phyloP scores from a whole-genome alignment of 1,284 basidiomycete species.

The Abortiporus biennis region DNA sequence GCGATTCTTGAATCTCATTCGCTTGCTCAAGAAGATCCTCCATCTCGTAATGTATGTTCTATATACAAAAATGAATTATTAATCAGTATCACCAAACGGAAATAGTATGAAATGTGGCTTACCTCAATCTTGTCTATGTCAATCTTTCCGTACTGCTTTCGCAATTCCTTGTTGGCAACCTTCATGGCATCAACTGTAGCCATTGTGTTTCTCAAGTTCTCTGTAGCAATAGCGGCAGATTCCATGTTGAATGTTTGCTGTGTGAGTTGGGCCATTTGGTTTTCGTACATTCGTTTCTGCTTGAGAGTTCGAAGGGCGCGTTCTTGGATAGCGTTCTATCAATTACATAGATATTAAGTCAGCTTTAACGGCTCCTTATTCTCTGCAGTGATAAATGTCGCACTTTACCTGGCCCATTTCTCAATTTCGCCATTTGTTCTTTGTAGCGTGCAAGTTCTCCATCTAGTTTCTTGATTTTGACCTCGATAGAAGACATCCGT shows the following conservation, averaged over 20 bases:
- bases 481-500: conserved; percentile 87
- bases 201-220: conserved; percentile 99
- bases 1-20: conserved; percentile 94
- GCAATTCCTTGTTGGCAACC: conserved; percentile 95
- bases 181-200: conserved; percentile 99
- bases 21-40: conserved; percentile 96
- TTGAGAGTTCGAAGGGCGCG: conserved; percentile 92
- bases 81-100: neutral
- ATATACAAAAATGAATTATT: neutral
- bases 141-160: conserved; percentile 96
- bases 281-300: conserved; percentile 96
- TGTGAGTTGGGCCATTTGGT: conserved; percentile 83
- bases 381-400: conserved; percentile 12
- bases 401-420: conserved; percentile 95
- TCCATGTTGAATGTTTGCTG: conserved; percentile 99
- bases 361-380: neutral
- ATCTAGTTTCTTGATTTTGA: conserved; percentile 96
- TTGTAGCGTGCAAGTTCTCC: conserved; percentile 91
- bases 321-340: conserved; percentile 88
- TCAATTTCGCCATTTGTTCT: conserved; percentile 93
- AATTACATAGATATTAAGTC: neutral
- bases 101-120: conserved; percentile 18
- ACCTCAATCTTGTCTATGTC: conserved; percentile 99
- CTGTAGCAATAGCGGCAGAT: conserved; percentile 91
- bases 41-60: conserved; percentile 97